Evolutionary conservation across 169 alveolate genomes (phyloP), one percentile per base, ranked within the genome.

Genomic region (Eimeria tenella): DNA sequence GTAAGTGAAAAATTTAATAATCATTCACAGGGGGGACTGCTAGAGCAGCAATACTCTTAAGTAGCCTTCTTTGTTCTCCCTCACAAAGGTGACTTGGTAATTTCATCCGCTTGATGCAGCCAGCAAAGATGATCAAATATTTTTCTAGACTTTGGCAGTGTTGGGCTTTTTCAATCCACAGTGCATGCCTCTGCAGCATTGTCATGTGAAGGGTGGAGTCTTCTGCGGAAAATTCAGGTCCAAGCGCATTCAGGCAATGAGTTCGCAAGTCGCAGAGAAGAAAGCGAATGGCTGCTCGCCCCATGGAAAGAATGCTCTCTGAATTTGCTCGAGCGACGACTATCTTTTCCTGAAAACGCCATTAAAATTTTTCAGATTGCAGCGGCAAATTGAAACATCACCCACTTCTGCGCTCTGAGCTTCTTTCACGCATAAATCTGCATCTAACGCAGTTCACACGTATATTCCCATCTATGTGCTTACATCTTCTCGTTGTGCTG

Each of bases 91-190:
- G 94, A 19, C 94, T 90, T 4, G 94, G 94, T 23, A 90, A 74
- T 49, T 82, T 90, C 94, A 90, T 90, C 17, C 75, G 86, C 62
- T 90, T 90, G 90, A 90, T 77, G 81, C 94, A 90, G 86, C 63
- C 88, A 21, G 94, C 94, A n/a, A 90, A 90, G 52, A 90, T 56
- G 4, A 83, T 70, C 52, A 90, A 70, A 21, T 75, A 90, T 19
- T 63, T 74, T 73, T 90, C 90, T 21, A 90, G 89, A 62, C 90
- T 73, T 21, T 90, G 90, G 84, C 94, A 90, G 75, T 82, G 63
- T 42, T 75, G 84, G n/a, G 83, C 90, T 63, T 79, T 21, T 52
- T 90, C 94, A 21, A 90, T 83, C 90, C 83, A 63, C 58, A 82
- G 68, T 60, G 81, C 74, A 52, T 90, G 94, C 90, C 68, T 71